Percentiles rank a stretch among this genome's conserved stretches.
phyloP scores from a whole-genome alignment of 192 early-diverging fungal species.

The Backusella morwellensis region DNA sequence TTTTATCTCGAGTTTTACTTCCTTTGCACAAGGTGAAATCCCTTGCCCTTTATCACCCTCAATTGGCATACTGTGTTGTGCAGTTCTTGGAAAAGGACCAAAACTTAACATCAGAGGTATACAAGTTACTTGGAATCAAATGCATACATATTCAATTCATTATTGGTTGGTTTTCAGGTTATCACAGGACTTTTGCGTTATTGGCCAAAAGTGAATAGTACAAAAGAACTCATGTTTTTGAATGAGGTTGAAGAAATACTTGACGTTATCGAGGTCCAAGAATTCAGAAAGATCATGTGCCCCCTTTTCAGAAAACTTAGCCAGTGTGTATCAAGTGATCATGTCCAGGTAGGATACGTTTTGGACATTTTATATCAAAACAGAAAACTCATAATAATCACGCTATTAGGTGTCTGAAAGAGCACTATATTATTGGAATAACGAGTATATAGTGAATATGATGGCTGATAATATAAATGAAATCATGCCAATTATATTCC shows the following conservation, averaged over 20 bases:
- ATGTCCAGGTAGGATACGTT: constrained; percentile 70
- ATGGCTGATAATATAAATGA: constrained; percentile 81
- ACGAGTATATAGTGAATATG: constrained; percentile 85
- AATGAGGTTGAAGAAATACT: constrained; percentile 90
- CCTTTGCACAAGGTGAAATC: constrained; percentile 89
- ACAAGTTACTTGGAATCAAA: background rate
- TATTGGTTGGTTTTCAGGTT: constrained; percentile 7
- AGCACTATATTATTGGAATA: constrained; percentile 90
- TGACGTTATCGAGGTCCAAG: constrained; percentile 79
- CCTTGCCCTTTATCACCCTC: constrained; percentile 84
- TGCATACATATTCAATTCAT: background rate
- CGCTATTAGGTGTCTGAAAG: constrained; percentile 75
- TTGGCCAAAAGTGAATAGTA: constrained; percentile 94
- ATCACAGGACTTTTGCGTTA: constrained; percentile 79
- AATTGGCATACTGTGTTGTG: constrained; percentile 90
- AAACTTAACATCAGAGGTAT: constrained; percentile 59
- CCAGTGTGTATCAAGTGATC: constrained; percentile 78
- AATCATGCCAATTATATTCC: constrained; percentile 86
- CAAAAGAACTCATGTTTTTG: constrained; percentile 95
- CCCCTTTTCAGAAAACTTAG: constrained; percentile 84
- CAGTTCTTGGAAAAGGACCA: constrained; percentile 94
- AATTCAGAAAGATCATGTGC: constrained; percentile 78
- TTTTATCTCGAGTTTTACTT: constrained; percentile 81
- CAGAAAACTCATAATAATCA: background rate
- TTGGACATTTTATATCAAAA: background rate